A percentile compares a stretch with the other conserved stretches of the same genome.
Conservation (phyloP, 306 rosid genomes). For the Cucurbita argyrosperma region DNA sequence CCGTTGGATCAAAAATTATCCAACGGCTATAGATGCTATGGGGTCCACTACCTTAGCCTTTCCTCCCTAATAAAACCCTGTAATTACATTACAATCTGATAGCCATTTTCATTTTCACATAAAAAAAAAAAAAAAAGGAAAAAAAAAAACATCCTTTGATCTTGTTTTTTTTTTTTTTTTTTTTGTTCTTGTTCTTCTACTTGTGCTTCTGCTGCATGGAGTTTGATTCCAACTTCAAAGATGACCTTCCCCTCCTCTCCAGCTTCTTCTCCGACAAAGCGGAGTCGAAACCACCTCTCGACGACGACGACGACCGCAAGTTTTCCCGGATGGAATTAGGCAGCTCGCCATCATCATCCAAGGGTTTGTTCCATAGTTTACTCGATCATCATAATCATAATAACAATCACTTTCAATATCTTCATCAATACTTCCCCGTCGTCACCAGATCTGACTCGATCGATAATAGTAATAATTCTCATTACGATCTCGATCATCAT, state of each 20-base stretch:
- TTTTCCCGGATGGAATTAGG: neutral
- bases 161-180: neutral
- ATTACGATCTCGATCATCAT: neutral
- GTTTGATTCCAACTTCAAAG: constrained; percentile 7
- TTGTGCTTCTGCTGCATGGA: neutral
- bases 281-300: constrained; percentile 1
- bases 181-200: neutral
- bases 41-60: constrained; percentile 2
- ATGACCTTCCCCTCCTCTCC: neutral
- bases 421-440: neutral
- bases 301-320: neutral
- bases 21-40: constrained; percentile 1
- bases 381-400: neutral
- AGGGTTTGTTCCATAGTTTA: constrained; percentile 9
- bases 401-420: neutral
- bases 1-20: constrained; percentile 22
- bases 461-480: neutral
- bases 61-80: constrained; percentile 8
- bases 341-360: neutral
- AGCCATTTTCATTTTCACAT: neutral
- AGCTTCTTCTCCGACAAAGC: constrained; percentile 18
- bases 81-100: constrained; percentile 4
- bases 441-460: constrained; percentile 2
- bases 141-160: neutral
- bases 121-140: neutral